Percentiles rank a stretch among this genome's conserved stretches.
Evolutionary conservation across 306 rosid species (phyloP).

Genomic region (Prunus persica): DNA sequence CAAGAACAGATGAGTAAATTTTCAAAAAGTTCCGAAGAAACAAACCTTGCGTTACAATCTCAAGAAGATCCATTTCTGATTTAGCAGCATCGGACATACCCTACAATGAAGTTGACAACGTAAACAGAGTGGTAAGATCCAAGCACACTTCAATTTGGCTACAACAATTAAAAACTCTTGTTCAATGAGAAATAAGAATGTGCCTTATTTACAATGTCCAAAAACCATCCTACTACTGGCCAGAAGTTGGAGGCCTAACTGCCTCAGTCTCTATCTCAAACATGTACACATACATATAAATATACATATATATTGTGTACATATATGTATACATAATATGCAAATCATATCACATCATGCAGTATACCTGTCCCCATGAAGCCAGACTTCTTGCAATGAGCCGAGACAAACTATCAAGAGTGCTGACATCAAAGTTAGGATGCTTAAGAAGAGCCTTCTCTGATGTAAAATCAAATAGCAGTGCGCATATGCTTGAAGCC

Average conservation of each 20-base stretch:
- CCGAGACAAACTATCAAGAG: slow-evolving; percentile 48
- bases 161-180: not conserved
- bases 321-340: not conserved
- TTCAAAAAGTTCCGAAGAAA: not conserved
- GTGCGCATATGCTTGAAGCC: slow-evolving; percentile 77
- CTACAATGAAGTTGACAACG: slow-evolving; percentile 39
- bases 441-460: slow-evolving; percentile 61
- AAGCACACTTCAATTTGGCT: not conserved
- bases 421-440: slow-evolving; percentile 45
- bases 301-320: too few relatives aligned
- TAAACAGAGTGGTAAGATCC: not conserved
- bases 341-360: not conserved
- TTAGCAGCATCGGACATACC: slow-evolving; percentile 33
- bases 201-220: not conserved
- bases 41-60: slow-evolving; percentile 63
- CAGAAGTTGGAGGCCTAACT: not conserved
- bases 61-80: slow-evolving; percentile 65
- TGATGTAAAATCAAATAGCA: slow-evolving; percentile 71
- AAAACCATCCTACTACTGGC: not conserved
- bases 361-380: slow-evolving; percentile 56
- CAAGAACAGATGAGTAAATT: not conserved
- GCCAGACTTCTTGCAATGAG: slow-evolving; percentile 68
- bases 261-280: not conserved
- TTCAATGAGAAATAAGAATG: not conserved
- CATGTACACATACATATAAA: not conserved